Evolutionary conservation across 306 rosid species (phyloP).

Genomic region (Abrus precatorius): DNA sequence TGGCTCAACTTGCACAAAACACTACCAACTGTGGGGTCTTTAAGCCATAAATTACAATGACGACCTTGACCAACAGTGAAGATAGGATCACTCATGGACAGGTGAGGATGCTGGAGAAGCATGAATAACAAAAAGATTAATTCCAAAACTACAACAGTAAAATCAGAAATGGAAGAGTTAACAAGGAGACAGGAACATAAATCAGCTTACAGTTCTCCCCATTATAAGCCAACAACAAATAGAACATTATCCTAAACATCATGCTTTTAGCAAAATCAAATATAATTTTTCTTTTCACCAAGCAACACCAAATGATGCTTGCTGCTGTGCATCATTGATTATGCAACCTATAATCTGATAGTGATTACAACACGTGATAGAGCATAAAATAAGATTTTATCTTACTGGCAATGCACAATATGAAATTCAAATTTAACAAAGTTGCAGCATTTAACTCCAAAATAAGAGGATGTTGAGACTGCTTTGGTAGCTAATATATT

Average conservation of each 20-base stretch:
- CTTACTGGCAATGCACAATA: not conserved
- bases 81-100: conserved; percentile 58
- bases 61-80: conserved; percentile 88
- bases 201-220: conserved; percentile 24
- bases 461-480: conserved; percentile 4
- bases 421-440: conserved; percentile 23
- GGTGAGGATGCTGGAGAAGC: conserved; percentile 81
- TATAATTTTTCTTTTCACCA: not conserved
- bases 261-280: not conserved
- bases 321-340: conserved; percentile 14
- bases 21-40: conserved; percentile 73
- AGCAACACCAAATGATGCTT: conserved; percentile 10
- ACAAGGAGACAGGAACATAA: conserved; percentile 34
- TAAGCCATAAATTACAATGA: conserved; percentile 75
- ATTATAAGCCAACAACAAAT: conserved; percentile 12
- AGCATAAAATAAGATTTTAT: conserved; percentile 12
- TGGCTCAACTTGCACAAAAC: conserved; percentile 81
- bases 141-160: conserved; percentile 37
- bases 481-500: not conserved
- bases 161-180: conserved; percentile 30
- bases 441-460: conserved; percentile 11
- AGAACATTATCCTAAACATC: conserved; percentile 10
- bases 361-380: not conserved
- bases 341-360: not conserved
- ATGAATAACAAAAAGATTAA: conserved; percentile 54